A percentile compares a stretch with the other conserved stretches of the same genome.
These are phyloP conservation scores for Penstemon davidsonii DNA, from an alignment of 257 asterid genomes.

Conservation along the genomic window DNA sequence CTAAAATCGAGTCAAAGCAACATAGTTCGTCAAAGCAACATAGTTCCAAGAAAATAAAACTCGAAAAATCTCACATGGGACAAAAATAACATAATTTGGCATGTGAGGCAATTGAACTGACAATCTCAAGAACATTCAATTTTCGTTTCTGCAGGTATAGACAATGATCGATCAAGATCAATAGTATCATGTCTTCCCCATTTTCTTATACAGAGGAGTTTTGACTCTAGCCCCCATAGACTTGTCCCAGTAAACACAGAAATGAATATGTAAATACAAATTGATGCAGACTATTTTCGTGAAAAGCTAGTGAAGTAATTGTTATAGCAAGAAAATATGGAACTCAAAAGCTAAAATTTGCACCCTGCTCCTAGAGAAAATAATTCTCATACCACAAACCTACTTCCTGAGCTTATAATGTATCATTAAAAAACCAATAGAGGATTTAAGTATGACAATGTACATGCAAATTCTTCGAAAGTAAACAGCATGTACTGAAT, in stretches of 20 bases:
- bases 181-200: neutral
- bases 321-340: neutral
- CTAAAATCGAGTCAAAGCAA: too few relatives aligned
- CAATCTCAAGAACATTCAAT: too few relatives aligned
- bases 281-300: too few relatives aligned
- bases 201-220: neutral
- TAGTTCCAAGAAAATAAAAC: too few relatives aligned
- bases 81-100: too few relatives aligned
- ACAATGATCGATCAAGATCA: too few relatives aligned
- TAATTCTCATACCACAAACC: neutral
- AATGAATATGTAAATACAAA: neutral
- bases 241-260: neutral
- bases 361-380: neutral
- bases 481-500: neutral
- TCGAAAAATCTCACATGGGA: too few relatives aligned
- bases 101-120: too few relatives aligned
- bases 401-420: neutral
- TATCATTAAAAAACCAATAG: neutral
- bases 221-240: neutral
- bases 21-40: too few relatives aligned
- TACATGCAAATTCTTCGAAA: conserved; percentile 2
- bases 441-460: neutral
- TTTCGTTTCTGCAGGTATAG: too few relatives aligned
- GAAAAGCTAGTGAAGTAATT: too few relatives aligned
- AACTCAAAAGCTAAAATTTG: neutral